These are phyloP conservation scores for Gamsiella multidivaricata DNA, from an alignment of 192 early-diverging fungal species.

Conservation along the genomic window DNA sequence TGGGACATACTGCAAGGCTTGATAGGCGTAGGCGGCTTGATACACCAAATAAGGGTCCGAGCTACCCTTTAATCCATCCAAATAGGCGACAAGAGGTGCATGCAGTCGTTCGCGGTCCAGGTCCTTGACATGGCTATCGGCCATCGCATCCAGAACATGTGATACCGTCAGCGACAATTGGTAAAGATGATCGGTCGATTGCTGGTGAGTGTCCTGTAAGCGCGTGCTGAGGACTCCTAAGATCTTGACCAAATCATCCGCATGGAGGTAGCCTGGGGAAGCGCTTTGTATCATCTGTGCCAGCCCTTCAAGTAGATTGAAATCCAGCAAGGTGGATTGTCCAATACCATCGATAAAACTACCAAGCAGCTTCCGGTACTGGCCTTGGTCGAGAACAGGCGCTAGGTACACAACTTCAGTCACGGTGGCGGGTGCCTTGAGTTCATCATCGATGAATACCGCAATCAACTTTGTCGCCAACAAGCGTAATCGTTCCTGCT, in stretches of 20 bases:
- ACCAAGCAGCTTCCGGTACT: no score
- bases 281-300: constrained; percentile 3
- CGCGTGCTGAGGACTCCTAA: neutral
- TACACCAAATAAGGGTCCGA: constrained; percentile 7
- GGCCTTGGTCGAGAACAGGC: no score
- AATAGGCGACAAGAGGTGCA: neutral
- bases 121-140: constrained; percentile 13
- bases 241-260: constrained; percentile 17
- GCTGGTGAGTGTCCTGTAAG: neutral
- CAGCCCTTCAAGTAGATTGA: constrained; percentile 4
- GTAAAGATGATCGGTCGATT: constrained; percentile 3
- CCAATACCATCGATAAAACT: neutral
- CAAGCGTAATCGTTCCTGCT: no score
- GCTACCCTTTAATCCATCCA: neutral
- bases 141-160: constrained; percentile 10
- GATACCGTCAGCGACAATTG: neutral
- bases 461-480: neutral
- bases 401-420: neutral
- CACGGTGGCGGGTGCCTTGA: neutral
- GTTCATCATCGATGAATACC: neutral
- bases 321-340: neutral
- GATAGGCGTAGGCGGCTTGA: constrained; percentile 14
- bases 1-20: constrained; percentile 1
- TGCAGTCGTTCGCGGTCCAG: constrained; percentile 2
- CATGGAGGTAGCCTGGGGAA: neutral